phyloP scores from a whole-genome alignment of 148 eudicot genomes.

The Vaccinium vitisidaea region DNA sequence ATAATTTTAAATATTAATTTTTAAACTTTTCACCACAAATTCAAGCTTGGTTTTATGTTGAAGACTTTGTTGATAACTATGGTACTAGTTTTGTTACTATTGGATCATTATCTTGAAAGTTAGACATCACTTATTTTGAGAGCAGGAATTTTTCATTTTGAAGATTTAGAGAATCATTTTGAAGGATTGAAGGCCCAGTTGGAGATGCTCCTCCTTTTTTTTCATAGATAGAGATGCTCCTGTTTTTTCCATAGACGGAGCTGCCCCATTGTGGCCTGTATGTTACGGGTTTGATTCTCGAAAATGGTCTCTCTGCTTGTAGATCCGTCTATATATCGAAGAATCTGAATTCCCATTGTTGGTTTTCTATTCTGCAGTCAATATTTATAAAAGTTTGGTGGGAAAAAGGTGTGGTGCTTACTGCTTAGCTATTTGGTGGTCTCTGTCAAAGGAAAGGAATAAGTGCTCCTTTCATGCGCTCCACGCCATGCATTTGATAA shows the following conservation, averaged over 20 bases:
- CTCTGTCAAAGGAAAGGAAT: conserved; percentile 1
- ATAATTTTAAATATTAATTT: too few relatives aligned
- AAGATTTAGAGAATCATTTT: neutral
- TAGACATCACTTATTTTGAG: neutral
- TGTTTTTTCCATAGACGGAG: too few relatives aligned
- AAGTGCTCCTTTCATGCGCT: neutral
- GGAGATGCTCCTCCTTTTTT: too few relatives aligned
- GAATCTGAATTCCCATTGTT: neutral
- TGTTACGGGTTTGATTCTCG: too few relatives aligned
- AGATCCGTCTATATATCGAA: neutral
- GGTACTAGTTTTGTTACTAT: neutral
- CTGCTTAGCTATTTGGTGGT: neutral
- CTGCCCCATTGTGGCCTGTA: too few relatives aligned
- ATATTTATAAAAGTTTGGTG: neutral
- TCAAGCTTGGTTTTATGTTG: neutral
- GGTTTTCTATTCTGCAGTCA: neutral
- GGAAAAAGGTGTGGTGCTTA: neutral
- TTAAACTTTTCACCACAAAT: too few relatives aligned
- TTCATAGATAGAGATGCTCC: too few relatives aligned
- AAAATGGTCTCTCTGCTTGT: too few relatives aligned
- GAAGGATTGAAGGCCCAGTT: neutral
- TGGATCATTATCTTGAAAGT: neutral
- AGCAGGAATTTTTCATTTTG: neutral
- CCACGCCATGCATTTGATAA: neutral
- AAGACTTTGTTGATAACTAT: neutral